Evolutionary conservation across 116 monocot species (phyloP).

Genomic region (Papilionanthe hybrid): DNA sequence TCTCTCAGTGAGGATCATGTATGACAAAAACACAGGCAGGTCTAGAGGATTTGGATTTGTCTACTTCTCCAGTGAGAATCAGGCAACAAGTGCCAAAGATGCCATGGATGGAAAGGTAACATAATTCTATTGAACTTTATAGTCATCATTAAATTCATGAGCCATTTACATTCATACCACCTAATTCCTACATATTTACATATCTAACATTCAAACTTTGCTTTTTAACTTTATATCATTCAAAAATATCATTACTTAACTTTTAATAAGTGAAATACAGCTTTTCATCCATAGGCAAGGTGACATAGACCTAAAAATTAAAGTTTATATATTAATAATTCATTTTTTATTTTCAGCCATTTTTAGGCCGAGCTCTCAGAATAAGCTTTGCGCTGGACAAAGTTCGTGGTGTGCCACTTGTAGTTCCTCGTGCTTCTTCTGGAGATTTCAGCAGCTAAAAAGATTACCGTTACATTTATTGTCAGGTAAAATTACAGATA

Average conservation of each 20-base stretch:
- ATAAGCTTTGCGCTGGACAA: slow-evolving; percentile 78
- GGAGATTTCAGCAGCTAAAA: slow-evolving; percentile 5
- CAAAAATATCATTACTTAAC: too few relatives aligned
- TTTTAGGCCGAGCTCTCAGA: slow-evolving; percentile 73
- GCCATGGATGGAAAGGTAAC: slow-evolving; percentile 93
- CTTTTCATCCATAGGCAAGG: too few relatives aligned
- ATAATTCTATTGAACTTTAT: too few relatives aligned
- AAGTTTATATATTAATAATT: too few relatives aligned
- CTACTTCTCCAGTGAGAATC: slow-evolving; percentile 44
- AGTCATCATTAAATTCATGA: too few relatives aligned
- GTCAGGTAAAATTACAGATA: background rate
- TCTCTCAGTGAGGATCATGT: slow-evolving; percentile 69
- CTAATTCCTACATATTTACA: too few relatives aligned
- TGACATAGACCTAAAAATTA: too few relatives aligned
- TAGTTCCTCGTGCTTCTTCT: slow-evolving; percentile 59
- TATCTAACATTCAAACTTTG: too few relatives aligned
- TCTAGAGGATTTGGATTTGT: slow-evolving; percentile 92
- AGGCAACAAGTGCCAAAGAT: slow-evolving; percentile 68
- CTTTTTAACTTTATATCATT: too few relatives aligned
- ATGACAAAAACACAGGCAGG: slow-evolving; percentile 84
- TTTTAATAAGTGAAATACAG: too few relatives aligned
- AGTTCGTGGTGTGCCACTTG: slow-evolving; percentile 60
- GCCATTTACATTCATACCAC: too few relatives aligned
- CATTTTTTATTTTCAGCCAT: slow-evolving; percentile 32
- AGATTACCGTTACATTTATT: background rate